These are phyloP conservation scores for Acrasis kona DNA, from an alignment of 78 protist genomes.

Conservation along the genomic window DNA sequence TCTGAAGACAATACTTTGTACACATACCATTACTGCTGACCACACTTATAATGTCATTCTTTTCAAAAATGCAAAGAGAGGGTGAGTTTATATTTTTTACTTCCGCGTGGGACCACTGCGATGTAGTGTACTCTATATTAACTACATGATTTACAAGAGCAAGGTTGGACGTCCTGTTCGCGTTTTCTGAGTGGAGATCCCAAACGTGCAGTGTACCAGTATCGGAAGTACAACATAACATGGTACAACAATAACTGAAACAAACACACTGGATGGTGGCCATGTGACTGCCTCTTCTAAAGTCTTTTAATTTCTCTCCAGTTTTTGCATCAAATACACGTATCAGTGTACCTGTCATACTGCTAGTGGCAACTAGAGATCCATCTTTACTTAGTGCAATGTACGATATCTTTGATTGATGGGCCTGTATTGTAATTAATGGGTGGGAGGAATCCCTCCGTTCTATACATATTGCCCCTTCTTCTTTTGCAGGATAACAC, in stretches of 20 bases:
- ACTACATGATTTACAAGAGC: no score
- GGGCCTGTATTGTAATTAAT: no score
- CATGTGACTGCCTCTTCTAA: constrained; percentile 79
- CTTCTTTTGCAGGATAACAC: no score
- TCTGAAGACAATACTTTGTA: no score
- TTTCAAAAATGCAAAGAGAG: no score
- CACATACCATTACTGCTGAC: no score
- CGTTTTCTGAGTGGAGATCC: constrained; percentile 32
- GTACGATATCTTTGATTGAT: constrained; percentile 50
- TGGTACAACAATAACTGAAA: constrained; percentile 48
- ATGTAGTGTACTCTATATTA: no score
- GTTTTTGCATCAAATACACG: constrained; percentile 77
- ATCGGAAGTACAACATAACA: constrained; percentile 74
- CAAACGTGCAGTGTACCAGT: constrained; percentile 88
- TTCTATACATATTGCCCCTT: no score
- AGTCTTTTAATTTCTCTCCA: constrained; percentile 59
- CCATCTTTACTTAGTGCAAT: constrained; percentile 81
- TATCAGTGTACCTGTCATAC: constrained; percentile 86
- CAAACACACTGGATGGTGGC: constrained; percentile 44
- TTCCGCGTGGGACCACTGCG: no score
- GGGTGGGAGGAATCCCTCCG: no score
- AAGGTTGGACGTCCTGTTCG: not conserved
- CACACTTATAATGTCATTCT: no score
- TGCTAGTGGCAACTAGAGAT: constrained; percentile 76
- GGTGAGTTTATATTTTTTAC: no score